Evolutionary conservation across 192 early-diverging fungal genomes (phyloP), one percentile per base, ranked within the genome.

Genomic region (Coemansia sp.): DNA sequence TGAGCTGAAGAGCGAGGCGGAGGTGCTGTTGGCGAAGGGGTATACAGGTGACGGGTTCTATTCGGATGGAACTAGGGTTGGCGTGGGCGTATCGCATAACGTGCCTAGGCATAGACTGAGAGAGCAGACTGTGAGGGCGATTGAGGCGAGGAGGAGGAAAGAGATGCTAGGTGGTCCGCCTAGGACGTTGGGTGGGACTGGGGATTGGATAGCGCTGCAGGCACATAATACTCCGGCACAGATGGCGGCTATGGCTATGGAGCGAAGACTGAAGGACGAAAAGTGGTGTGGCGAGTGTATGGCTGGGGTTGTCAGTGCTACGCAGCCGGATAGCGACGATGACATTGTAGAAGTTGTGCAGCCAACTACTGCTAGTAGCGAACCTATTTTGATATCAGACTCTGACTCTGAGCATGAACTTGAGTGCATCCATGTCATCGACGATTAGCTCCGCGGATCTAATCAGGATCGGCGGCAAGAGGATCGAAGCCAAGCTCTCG

Each of bases 11-110:
- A 46, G 11, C 0, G 79, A 82, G 64, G 62, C 70, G 0, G 73
- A 76, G 59, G 16, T 10, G 56, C 24, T 76, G 60, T 58, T 82
- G 63, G 70, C 60, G 10, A 55, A 42, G 16, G 79, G 79, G 20
- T 73, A 82, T 53, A 61, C 66, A 0, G 77, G 77, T 10, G 77
- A 80, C 21, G 77, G 77, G 59, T 80, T 80, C 55, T 69, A 24
- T 31, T 71, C 77, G 20, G 21, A 18, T 1, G 77, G 77, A 1
- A 56, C n/a, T 13, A 35, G 62, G 8, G 66, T 80, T 5, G 77
- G 72, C 11, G 14, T 36, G 13, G 72, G 63, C 2, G 36, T 59
- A 9, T 65, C 69, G 46, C 68, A 68, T 34, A 65, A 67, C 37
- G 72, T 55, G 48, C 65, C 77, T 1, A 34, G 64, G 37, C 61